Conservation (phyloP, 768 basidiomycete species). For the Amanita muscaria region DNA sequence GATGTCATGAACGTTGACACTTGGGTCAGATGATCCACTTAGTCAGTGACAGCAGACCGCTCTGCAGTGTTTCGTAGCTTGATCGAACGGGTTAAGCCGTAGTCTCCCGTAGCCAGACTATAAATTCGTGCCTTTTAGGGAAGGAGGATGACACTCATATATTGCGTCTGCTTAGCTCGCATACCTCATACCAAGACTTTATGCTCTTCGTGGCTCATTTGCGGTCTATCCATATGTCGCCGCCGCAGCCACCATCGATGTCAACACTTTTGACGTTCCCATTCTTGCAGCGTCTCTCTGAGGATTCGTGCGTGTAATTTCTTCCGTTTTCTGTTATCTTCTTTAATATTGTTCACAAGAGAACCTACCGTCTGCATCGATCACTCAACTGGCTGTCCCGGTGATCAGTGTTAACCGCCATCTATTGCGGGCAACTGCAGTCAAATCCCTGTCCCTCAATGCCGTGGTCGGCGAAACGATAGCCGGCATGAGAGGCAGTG, state of each 20-base stretch:
- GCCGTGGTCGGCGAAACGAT: slow-evolving; percentile 48
- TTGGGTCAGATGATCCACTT: no score
- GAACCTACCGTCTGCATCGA: slow-evolving; percentile 92
- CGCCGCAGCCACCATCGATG: slow-evolving; percentile 56
- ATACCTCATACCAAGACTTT: slow-evolving; percentile 77
- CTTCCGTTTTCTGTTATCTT: slow-evolving; percentile 5
- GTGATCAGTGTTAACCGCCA: slow-evolving; percentile 73
- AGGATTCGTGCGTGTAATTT: slow-evolving; percentile 71
- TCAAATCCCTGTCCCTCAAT: slow-evolving; percentile 73
- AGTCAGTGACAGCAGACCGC: no score
- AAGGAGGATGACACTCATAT: slow-evolving; percentile 21
- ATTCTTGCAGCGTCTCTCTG: slow-evolving; percentile 68
- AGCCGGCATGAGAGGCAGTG: slow-evolving; percentile 31
- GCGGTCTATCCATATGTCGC: slow-evolving; percentile 56
- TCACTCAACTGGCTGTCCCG: slow-evolving; percentile 89
- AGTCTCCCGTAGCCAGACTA: no score
- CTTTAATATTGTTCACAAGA: slow-evolving; percentile 29
- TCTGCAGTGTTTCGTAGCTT: no score
- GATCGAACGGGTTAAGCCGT: no score
- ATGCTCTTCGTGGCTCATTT: slow-evolving; percentile 69
- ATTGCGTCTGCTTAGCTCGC: slow-evolving; percentile 51
- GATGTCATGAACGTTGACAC: no score
- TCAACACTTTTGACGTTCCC: slow-evolving; percentile 69
- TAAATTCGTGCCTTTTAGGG: no score
- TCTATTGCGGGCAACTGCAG: slow-evolving; percentile 78